These are phyloP conservation scores for Solanum hybrid DNA, from an alignment of 305 asterid species.

Conservation along the genomic window DNA sequence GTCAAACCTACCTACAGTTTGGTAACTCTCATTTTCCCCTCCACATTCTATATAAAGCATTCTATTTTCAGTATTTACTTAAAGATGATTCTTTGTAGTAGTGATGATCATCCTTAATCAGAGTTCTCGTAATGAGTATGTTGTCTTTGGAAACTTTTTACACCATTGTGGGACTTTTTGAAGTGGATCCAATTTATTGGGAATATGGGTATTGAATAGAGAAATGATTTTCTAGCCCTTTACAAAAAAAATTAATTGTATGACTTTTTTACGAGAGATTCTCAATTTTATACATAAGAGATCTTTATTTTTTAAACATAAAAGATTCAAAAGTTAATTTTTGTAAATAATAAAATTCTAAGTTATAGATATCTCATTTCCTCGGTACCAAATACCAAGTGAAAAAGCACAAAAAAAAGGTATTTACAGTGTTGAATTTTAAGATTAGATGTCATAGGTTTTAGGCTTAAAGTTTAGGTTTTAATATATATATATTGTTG, in stretches of 20 bases:
- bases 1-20: background rate
- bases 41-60: background rate
- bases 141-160: background rate
- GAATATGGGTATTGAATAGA: background rate
- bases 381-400: background rate
- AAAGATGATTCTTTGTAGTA: background rate
- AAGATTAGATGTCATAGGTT: background rate
- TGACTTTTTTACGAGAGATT: background rate
- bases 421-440: background rate
- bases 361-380: background rate
- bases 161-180: background rate
- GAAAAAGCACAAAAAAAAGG: background rate
- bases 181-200: background rate
- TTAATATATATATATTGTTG: background rate
- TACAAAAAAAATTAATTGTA: background rate
- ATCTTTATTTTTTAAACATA: background rate
- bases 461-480: background rate
- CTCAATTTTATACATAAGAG: background rate
- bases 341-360: background rate
- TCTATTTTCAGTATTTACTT: background rate
- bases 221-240: background rate
- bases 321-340: background rate
- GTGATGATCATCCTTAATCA: background rate
- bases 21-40: constrained; percentile 3
- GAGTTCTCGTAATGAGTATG: background rate